Evolutionary conservation across 140 eudicot species (phyloP), one percentile per base, ranked within the genome.

Genomic region (Erigeron philadelphicus): DNA sequence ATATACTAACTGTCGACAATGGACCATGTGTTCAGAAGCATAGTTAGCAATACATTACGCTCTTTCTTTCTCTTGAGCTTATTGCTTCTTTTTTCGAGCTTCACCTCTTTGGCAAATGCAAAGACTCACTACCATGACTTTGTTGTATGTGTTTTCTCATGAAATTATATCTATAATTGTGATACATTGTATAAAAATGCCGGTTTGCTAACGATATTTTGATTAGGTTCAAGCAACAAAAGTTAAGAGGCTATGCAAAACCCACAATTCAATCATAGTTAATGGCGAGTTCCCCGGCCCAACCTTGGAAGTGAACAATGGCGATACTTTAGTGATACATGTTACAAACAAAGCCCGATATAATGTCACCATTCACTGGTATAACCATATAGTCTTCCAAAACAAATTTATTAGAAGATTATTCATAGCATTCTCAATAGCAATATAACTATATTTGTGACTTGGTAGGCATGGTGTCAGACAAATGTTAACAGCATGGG

Each of bases 331-430:
- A 57, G 97, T 82, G 48, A 63, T 90, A 63, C 83, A 79, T 1
- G 97, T 90, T 57, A 75, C 66, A 49, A 90, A 90, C 80, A 83
- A 76, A 82, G 96, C 87, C 61, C 80, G 82, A 75, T 89, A 89
- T 41, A 89, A 89, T 64, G 87, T 82, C 74, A 89, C 96, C 40
- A 84, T 89, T 79, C 96, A 89, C 76, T 89, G 96, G 96, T 89
- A 86, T 66, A 47, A 66, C 40, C 45, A 65, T 66, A 71, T 25
- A 44, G 17, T 45, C 60, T 48, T 35, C 11, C 8, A 68, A 42
- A 3, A 65, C 11, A 35, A 13, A 8, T 18, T 11, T 49, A 2
- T 11, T 46, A 13, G 5, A 42, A 67, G 25, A 16, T 47, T 56
- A 17, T 10, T n/a, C 0, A 62, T 41, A n/a, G 2, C 49, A 16